These are phyloP conservation scores for Daucus carota DNA, from an alignment of 129 eudicot species.

Conservation along the genomic window DNA sequence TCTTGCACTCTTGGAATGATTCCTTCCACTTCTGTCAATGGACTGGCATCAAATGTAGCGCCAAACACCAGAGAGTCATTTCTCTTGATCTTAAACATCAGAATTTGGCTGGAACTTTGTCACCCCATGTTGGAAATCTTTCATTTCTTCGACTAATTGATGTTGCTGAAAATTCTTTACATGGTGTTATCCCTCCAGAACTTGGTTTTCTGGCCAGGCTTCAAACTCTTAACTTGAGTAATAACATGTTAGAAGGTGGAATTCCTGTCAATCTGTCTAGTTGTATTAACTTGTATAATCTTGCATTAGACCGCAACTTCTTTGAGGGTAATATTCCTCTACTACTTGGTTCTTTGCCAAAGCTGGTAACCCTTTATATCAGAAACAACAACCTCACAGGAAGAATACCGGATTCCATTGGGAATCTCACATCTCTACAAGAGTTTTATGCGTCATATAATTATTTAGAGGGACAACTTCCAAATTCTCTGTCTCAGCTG, in stretches of 20 bases:
- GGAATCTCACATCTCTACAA: constrained; percentile 2
- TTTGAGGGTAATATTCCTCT: neutral
- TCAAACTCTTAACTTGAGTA: neutral
- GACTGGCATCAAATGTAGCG: constrained; percentile 29
- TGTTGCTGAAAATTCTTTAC: neutral
- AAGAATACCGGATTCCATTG: neutral
- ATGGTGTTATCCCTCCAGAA: neutral
- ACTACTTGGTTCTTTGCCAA: neutral
- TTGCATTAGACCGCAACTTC: neutral
- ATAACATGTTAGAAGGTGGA: neutral
- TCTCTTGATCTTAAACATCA: constrained; percentile 9
- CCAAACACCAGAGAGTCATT: constrained; percentile 19
- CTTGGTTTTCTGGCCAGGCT: constrained; percentile 3
- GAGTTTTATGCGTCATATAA: neutral
- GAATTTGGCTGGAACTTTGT: neutral
- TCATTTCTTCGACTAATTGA: neutral
- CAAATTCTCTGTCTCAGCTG: neutral
- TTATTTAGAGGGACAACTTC: neutral
- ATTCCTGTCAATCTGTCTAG: neutral
- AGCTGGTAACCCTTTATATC: neutral
- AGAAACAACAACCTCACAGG: neutral
- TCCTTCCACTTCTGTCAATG: constrained; percentile 31
- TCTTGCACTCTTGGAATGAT: constrained; percentile 36
- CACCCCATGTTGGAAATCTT: constrained; percentile 7
- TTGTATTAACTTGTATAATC: neutral